Base-by-base conservation (phyloP, 371 early-diverging fungal genomes). In the Mucor velutinosus region DNA sequence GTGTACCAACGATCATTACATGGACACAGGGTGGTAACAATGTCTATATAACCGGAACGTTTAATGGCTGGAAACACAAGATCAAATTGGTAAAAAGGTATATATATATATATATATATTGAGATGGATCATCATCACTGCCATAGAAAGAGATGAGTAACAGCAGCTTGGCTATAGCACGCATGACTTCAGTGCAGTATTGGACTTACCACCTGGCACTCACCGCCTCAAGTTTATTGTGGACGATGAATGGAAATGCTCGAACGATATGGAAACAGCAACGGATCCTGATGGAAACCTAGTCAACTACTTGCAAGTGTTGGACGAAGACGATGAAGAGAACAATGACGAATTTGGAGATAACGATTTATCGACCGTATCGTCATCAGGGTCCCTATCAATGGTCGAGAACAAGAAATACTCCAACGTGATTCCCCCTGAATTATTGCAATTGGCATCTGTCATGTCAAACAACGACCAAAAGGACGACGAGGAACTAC, bases 221-320 rank as follows among this genome's bases (percentile, higher is more conserved):
- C 97, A 99, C 76, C 90, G 93, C 63, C 84, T 97, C 61, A 99
- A 99, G 77, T 99, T 96, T 75, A 95, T 99, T 70, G 98, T 99
- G 7, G 97, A 99, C 71, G 97, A 95, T 70, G 96, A 97, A 69
- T 99, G 99, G 99, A 93, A 93, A 70, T 97, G 97, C 65, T 93
- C 93, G 0, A 93, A 92, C 35, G 94, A 96, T 61, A 80, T 96
- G 62, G 92, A 94, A 60, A 93, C 95, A 29, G 96, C 95, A 1
- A 92, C 94, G 0, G 99, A 97, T 73, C 89, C 92, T 2, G 94
- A 97, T 67, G 99, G 99, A 25, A 97, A 97, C 63, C 76, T 97
- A 17, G 97, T 97, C 56, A 98, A 98, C 76, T 97, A 94, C 75
- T 76, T 98, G 49, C 93, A 95, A 72, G 95, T 97, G 0, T 75